Evolutionary conservation across 1,139 yeast species (phyloP).

Genomic region (Debaryomyces sp.): DNA sequence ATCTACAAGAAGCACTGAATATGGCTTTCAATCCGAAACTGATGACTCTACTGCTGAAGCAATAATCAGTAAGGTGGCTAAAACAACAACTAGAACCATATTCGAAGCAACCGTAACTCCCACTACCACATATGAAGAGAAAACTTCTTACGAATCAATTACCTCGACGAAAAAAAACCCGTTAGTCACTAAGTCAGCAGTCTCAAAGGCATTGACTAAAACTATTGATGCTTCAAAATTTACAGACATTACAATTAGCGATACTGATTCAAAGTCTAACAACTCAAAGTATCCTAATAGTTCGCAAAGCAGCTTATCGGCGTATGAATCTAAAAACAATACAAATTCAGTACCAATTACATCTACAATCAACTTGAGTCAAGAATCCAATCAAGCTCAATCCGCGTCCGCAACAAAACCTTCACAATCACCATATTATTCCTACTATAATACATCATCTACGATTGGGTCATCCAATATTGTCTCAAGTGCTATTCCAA

Average conservation of each 20-base stretch:
- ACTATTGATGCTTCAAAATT: slow-evolving; percentile 6
- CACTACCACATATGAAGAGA: slow-evolving; percentile 19
- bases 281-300: background rate
- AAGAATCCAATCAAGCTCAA: background rate
- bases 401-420: background rate
- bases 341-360: background rate
- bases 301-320: background rate
- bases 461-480: background rate
- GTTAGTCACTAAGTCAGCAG: slow-evolving; percentile 26
- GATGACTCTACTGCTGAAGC: slow-evolving; percentile 16
- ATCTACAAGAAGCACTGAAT: slow-evolving; percentile 14
- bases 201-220: slow-evolving; percentile 12
- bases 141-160: slow-evolving; percentile 21
- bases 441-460: background rate
- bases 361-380: too few species aligned
- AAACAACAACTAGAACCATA: slow-evolving; percentile 30
- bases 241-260: background rate
- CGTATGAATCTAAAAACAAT: background rate
- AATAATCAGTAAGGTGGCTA: slow-evolving; percentile 19
- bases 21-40: slow-evolving; percentile 19
- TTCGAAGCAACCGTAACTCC: slow-evolving; percentile 29
- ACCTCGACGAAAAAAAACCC: slow-evolving; percentile 29
- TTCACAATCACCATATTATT: background rate
- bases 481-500: background rate
- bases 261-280: background rate